A percentile compares a stretch with the other conserved stretches of the same genome.
Conservation (phyloP, 495 filamentous ascomycete species). For the Amphirosellinia nigrospora region DNA sequence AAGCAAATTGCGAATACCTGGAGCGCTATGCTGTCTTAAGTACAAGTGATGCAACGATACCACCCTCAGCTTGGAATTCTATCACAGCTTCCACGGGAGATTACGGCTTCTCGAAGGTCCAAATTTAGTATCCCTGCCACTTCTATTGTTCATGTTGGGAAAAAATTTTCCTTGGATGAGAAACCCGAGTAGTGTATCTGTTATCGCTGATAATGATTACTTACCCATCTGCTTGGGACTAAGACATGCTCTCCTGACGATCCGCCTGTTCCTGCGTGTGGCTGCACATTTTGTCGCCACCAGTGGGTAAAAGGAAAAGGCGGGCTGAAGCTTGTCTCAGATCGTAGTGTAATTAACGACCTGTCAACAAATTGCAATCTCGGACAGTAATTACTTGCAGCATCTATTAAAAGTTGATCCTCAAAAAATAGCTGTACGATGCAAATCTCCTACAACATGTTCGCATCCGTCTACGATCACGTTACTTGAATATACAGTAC, state of each 20-base stretch:
- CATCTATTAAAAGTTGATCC: not conserved
- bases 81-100: constrained; percentile 9
- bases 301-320: not conserved
- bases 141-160: not conserved
- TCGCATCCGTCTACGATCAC: not conserved
- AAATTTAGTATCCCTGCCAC: constrained; percentile 17
- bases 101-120: constrained; percentile 14
- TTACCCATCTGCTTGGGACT: not conserved
- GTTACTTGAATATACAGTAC: not conserved
- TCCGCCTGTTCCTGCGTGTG: constrained; percentile 27
- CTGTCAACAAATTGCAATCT: constrained; percentile 9
- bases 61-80: not conserved
- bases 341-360: not conserved
- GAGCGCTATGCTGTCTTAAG: constrained; percentile 4
- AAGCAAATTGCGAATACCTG: constrained; percentile 16
- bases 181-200: constrained; percentile 12
- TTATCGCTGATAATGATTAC: constrained; percentile 6
- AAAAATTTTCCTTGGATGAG: not conserved
- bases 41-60: constrained; percentile 1
- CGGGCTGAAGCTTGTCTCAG: constrained; percentile 2
- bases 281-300: constrained; percentile 26
- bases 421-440: not conserved
- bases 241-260: constrained; percentile 25
- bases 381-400: constrained; percentile 16
- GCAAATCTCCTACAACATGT: not conserved